Base-by-base conservation (phyloP, 176 grass and related monocot species). In the Zizania latifolia region DNA sequence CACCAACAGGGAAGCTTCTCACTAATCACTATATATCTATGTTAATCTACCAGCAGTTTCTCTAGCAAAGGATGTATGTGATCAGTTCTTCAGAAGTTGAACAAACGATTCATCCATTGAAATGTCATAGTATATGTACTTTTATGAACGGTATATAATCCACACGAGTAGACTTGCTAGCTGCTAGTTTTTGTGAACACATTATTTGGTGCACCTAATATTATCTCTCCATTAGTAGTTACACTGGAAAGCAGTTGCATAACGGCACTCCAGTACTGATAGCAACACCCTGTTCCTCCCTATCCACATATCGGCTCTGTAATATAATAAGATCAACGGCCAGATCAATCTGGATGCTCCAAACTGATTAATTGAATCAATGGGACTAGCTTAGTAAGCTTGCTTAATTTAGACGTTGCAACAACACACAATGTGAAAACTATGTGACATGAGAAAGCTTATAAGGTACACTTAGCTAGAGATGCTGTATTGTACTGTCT, bases 181-280 rank as follows among this genome's bases (percentile, higher is more conserved):
- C 14, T 37, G n/a, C n/a, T n/a, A n/a, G n/a, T 48, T 50, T 11
- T n/a, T 61, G 51, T 21, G 33, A 38, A 70, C 74, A 59, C 43
- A 74, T n/a, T n/a, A n/a, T 83, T 83, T 83, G 75, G 75, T 88
- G 48, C 75, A 69, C 75, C 80, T 83, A 83, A 68, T 83, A 46
- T 74, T 83, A 37, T 83, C 16, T 55, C 68, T 74, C 23, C 80
- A 56, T 44, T 36, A 79, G 33, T 71, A 58, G 77, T 77, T 75
- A 86, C 64, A 74, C 75, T 54, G 14, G 80, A 79, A 79, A 88
- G 86, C 74, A 88, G 80, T 83, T 88, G 80, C 54, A 88, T 54
- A 83, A 74, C 35, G 69, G 70, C 75, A 75, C 80, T 88, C 69
- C 54, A n/a, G n/a, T n/a, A 45, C 27, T 79, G 86, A 83, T 43